phyloP scores from a whole-genome alignment of 176 grass and related monocot species.

The Oryza rufipogon region DNA sequence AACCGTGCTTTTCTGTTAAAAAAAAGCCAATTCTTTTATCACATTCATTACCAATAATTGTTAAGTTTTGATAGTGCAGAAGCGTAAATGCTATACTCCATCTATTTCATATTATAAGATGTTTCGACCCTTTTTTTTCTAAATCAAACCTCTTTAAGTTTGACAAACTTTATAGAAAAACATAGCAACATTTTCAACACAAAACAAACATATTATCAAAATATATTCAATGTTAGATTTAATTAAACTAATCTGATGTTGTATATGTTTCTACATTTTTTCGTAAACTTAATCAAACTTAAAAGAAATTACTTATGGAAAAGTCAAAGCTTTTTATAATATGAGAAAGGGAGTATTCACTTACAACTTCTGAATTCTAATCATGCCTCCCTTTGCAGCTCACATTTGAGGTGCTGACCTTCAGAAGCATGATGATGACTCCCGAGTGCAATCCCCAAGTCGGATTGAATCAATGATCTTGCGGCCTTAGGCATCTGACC shows the following conservation, averaged over 20 bases:
- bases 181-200: too few species aligned
- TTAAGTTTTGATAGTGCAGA: not conserved
- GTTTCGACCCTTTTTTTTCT: too few species aligned
- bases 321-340: too few species aligned
- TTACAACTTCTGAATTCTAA: constrained; percentile 18
- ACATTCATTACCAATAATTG: not conserved
- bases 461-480: constrained; percentile 17
- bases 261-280: too few species aligned
- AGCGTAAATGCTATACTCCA: not conserved
- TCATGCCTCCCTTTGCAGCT: constrained; percentile 46
- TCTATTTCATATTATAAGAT: too few species aligned
- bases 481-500: constrained; percentile 7
- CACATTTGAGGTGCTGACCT: constrained; percentile 36
- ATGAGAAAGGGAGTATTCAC: not conserved
- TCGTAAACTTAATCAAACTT: too few species aligned
- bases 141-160: too few species aligned
- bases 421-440: constrained; percentile 1
- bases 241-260: too few species aligned
- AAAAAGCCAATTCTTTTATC: not conserved
- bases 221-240: too few species aligned
- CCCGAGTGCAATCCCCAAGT: not conserved
- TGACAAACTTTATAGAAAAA: too few species aligned
- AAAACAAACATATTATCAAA: too few species aligned
- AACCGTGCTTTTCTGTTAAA: not conserved
- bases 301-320: too few species aligned